Conservation (phyloP, 495 filamentous ascomycete genomes). For the Letharia columbiana region DNA sequence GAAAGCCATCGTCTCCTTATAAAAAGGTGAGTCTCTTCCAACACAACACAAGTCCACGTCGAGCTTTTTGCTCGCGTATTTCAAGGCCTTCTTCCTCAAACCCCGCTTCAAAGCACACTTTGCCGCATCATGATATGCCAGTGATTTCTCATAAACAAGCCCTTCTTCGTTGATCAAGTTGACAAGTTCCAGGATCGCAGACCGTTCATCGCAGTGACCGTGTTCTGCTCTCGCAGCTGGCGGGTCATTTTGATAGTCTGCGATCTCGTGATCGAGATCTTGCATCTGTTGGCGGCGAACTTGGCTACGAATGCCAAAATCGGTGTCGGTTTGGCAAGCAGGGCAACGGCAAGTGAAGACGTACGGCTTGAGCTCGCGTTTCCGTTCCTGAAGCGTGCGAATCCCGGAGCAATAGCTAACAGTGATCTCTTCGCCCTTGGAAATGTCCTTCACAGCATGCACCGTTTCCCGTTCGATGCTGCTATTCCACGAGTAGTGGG, state of each 20-base stretch:
- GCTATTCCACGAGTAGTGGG: constrained; percentile 35
- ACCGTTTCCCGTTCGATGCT: constrained; percentile 29
- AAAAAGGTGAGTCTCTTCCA: background rate
- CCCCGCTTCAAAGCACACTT: background rate
- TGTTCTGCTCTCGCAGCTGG: background rate
- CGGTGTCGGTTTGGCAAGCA: background rate
- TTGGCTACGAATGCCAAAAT: background rate
- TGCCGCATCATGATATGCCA: background rate
- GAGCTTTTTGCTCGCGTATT: background rate
- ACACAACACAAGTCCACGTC: background rate
- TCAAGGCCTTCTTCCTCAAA: background rate
- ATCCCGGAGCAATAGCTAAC: constrained; percentile 28
- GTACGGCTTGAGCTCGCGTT: background rate
- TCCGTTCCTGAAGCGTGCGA: background rate
- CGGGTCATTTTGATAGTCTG: background rate
- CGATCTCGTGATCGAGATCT: background rate
- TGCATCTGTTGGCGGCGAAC: background rate
- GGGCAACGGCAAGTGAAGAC: constrained; percentile 3
- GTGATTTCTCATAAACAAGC: background rate
- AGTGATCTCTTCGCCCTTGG: constrained; percentile 38
- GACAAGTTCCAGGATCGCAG: background rate
- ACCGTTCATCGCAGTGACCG: background rate
- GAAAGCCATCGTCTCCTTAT: background rate
- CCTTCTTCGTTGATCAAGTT: background rate
- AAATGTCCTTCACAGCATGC: constrained; percentile 34